Evolutionary conservation across 805 yeast species (phyloP).

Genomic region (Teunomyces pallodes): DNA sequence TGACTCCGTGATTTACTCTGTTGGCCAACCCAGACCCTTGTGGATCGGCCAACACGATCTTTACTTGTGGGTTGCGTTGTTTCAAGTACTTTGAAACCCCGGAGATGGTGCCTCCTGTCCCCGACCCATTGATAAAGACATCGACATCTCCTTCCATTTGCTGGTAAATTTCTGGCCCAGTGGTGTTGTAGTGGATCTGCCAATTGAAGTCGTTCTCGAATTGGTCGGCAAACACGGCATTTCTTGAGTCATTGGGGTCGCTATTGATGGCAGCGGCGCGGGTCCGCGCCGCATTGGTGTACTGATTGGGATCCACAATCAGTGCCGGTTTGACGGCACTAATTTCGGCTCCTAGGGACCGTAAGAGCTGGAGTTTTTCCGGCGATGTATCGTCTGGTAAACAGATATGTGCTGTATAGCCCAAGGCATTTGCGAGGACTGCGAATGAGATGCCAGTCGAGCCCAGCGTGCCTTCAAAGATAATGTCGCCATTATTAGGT

Average conservation of each 20-base stretch:
- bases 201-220: constrained; percentile 93
- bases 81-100: constrained; percentile 37
- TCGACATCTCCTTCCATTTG: constrained; percentile 70
- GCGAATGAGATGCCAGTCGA: constrained; percentile 96
- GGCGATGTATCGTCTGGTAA: constrained; percentile 89
- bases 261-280: constrained; percentile 54
- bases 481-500: constrained; percentile 64
- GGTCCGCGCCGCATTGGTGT: constrained; percentile 80
- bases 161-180: constrained; percentile 89
- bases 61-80: constrained; percentile 40
- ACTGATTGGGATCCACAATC: constrained; percentile 89
- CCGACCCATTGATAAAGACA: constrained; percentile 85
- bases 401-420: constrained; percentile 90
- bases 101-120: constrained; percentile 63
- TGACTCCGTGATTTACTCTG: constrained; percentile 83
- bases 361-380: constrained; percentile 73
- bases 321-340: constrained; percentile 92
- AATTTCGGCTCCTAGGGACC: constrained; percentile 74
- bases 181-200: constrained; percentile 74
- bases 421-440: constrained; percentile 81
- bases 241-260: constrained; percentile 33
- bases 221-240: constrained; percentile 90
- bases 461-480: constrained; percentile 95
- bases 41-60: constrained; percentile 82
- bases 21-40: constrained; percentile 93